Evolutionary conservation across 805 yeast genomes (phyloP).

Genomic region (Suhomyces faveliae): DNA sequence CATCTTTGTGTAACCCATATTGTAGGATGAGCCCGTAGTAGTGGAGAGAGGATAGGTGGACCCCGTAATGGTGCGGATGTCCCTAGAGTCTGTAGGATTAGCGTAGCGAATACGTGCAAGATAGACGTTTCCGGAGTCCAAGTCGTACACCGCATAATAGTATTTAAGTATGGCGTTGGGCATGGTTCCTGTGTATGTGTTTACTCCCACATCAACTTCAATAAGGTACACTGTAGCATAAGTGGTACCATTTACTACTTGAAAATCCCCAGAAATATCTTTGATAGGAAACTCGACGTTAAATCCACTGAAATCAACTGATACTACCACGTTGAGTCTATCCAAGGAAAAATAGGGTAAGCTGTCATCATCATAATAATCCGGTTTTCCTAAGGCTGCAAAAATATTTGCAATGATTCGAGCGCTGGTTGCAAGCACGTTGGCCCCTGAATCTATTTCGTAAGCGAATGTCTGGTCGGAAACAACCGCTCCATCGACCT

Average conservation of each 20-base stretch:
- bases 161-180: constrained; percentile 18
- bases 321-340: constrained; percentile 5
- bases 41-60: constrained; percentile 16
- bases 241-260: constrained; percentile 8
- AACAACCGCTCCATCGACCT: constrained; percentile 8
- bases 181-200: constrained; percentile 13
- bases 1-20: constrained; percentile 9
- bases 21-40: constrained; percentile 1
- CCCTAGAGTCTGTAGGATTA: neutral
- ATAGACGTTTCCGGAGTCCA: constrained; percentile 13
- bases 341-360: constrained; percentile 7
- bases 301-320: constrained; percentile 14
- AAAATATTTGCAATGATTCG: constrained; percentile 14
- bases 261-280: constrained; percentile 14
- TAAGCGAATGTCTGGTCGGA: constrained; percentile 14
- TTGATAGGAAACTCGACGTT: constrained; percentile 10
- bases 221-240: constrained; percentile 12
- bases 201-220: constrained; percentile 12
- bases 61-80: constrained; percentile 8
- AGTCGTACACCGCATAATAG: constrained; percentile 18
- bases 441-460: constrained; percentile 18
- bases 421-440: constrained; percentile 15
- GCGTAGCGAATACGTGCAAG: constrained; percentile 11
- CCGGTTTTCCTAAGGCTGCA: constrained; percentile 9
- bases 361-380: constrained; percentile 4